Conservation (phyloP, 2,329 filamentous ascomycete genomes). For the Trichoderma harzianum region DNA sequence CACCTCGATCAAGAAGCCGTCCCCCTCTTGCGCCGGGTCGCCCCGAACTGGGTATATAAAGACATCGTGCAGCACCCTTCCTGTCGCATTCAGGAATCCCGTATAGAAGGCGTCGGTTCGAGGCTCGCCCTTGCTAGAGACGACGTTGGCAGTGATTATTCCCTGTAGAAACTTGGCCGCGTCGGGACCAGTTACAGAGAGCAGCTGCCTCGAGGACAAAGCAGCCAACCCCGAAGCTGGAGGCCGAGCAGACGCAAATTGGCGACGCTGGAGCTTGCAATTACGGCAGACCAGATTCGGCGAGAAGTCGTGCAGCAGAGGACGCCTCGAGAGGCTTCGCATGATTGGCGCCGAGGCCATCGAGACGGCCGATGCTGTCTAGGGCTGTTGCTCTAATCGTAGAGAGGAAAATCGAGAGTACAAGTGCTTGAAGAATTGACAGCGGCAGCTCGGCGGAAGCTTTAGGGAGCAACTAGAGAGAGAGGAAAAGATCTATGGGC, state of each 20-base stretch:
- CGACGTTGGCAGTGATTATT: slow-evolving; percentile 64
- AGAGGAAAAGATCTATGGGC: neutral
- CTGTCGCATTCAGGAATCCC: slow-evolving; percentile 81
- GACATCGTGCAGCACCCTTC: slow-evolving; percentile 81
- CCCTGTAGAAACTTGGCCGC: slow-evolving; percentile 84
- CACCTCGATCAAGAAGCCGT: slow-evolving; percentile 70
- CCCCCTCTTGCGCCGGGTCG: slow-evolving; percentile 26
- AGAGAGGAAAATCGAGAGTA: neutral
- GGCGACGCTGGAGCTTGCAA: slow-evolving; percentile 33
- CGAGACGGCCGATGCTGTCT: neutral
- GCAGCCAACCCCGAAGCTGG: slow-evolving; percentile 47
- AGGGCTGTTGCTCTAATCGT: neutral
- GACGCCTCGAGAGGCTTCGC: slow-evolving; percentile 26
- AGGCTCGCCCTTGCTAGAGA: slow-evolving; percentile 36
- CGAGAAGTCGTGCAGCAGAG: slow-evolving; percentile 11
- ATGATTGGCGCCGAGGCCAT: slow-evolving; percentile 17
- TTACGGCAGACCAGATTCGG: slow-evolving; percentile 29
- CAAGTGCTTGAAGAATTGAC: neutral
- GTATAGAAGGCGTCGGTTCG: slow-evolving; percentile 63
- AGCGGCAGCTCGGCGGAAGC: neutral
- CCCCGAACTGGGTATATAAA: slow-evolving; percentile 71
- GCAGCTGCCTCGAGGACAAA: slow-evolving; percentile 72
- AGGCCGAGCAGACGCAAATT: slow-evolving; percentile 39
- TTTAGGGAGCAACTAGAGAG: neutral
- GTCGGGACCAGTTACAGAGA: slow-evolving; percentile 76